Evolutionary conservation across 2,329 filamentous ascomycete species (phyloP).

Genomic region (Neofusicoccum sp.): DNA sequence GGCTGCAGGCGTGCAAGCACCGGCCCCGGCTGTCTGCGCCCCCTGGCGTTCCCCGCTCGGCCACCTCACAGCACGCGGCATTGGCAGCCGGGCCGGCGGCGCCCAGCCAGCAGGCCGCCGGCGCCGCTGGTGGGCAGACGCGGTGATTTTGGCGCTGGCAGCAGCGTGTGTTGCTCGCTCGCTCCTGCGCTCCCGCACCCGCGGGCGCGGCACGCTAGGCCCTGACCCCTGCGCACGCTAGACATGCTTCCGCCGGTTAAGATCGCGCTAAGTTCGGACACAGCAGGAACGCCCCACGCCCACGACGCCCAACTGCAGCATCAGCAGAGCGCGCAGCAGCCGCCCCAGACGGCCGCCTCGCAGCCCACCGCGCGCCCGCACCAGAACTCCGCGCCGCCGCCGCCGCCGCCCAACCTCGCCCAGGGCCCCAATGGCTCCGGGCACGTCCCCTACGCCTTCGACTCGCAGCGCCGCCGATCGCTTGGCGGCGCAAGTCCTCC

Average conservation of each 20-base stretch:
- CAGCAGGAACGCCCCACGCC: constrained; percentile 23
- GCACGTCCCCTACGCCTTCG: constrained; percentile 17
- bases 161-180: constrained; percentile 12
- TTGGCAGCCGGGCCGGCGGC: not conserved
- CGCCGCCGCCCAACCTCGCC: constrained; percentile 10
- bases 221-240: constrained; percentile 16
- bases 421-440: constrained; percentile 9
- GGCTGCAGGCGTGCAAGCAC: constrained; percentile 10
- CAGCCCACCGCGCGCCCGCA: constrained; percentile 21
- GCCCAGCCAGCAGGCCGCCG: not conserved
- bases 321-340: constrained; percentile 30
- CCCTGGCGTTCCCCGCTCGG: constrained; percentile 10
- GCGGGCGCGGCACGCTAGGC: constrained; percentile 27
- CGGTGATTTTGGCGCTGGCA: constrained; percentile 5
- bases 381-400: constrained; percentile 18
- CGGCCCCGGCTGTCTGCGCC: not conserved
- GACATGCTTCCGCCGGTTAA: constrained; percentile 12
- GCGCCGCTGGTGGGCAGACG: not conserved
- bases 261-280: constrained; percentile 16
- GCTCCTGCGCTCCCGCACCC: constrained; percentile 19
- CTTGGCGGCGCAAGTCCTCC: constrained; percentile 39
- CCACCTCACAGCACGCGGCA: not conserved
- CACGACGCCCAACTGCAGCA: constrained; percentile 28
- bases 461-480: constrained; percentile 39
- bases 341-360: constrained; percentile 26